phyloP scores from a whole-genome alignment of 306 rosid species.

The Argentina anserina region DNA sequence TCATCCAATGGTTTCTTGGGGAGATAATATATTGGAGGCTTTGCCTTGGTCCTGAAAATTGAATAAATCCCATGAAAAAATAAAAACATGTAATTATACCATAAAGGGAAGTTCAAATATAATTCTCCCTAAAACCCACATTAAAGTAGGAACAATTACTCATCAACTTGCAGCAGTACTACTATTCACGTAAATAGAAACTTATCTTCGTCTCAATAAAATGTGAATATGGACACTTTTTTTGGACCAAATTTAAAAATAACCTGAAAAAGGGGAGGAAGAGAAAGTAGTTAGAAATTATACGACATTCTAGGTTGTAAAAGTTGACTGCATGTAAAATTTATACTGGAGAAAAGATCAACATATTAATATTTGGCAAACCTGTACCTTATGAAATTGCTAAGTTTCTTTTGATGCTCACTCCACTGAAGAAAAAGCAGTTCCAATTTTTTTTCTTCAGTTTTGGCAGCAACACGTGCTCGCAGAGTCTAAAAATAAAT shows the following conservation, averaged over 20 bases:
- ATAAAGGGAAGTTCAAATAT: slow-evolving; percentile 8
- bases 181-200: slow-evolving; percentile 80
- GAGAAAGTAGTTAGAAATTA: slow-evolving; percentile 14
- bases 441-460: slow-evolving; percentile 97
- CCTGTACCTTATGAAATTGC: slow-evolving; percentile 88
- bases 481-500: slow-evolving; percentile 62
- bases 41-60: slow-evolving; percentile 79
- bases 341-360: slow-evolving; percentile 3
- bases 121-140: slow-evolving; percentile 47
- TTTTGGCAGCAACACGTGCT: slow-evolving; percentile 96
- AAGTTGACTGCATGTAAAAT: slow-evolving; percentile 20
- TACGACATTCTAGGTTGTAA: slow-evolving; percentile 6
- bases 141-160: slow-evolving; percentile 43
- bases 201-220: slow-evolving; percentile 97
- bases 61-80: slow-evolving; percentile 16
- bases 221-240: slow-evolving; percentile 99
- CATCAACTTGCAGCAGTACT: slow-evolving; percentile 66
- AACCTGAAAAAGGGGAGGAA: slow-evolving; percentile 59
- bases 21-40: slow-evolving; percentile 85
- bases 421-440: slow-evolving; percentile 94
- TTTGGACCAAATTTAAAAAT: slow-evolving; percentile 96
- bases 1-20: slow-evolving; percentile 87
- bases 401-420: slow-evolving; percentile 84
- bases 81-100: slow-evolving; percentile 16
- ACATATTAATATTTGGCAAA: slow-evolving; percentile 9